Evolutionary conservation across 2,329 filamentous ascomycete genomes (phyloP).

Genomic region (Diplodia sapinea): DNA sequence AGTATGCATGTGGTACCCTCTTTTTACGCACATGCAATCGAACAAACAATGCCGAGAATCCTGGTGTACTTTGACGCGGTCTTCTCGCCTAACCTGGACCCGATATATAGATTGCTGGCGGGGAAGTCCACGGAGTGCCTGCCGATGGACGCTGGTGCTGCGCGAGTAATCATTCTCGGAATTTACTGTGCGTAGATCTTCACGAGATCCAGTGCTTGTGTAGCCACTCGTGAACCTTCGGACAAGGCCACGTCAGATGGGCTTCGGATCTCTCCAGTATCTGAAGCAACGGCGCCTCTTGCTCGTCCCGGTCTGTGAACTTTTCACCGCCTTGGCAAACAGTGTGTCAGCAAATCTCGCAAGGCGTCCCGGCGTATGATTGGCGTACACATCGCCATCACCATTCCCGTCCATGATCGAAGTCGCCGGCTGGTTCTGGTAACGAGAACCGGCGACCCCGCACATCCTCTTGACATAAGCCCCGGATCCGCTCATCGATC

Average conservation of each 20-base stretch:
- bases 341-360: not conserved
- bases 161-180: too few relatives aligned
- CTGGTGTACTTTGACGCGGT: too few relatives aligned
- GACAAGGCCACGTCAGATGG: constrained; percentile 14
- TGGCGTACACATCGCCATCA: constrained; percentile 13
- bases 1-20: too few relatives aligned
- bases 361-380: too few relatives aligned
- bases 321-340: constrained; percentile 42
- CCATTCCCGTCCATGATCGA: constrained; percentile 9
- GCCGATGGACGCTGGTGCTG: too few relatives aligned
- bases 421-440: not conserved
- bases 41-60: too few relatives aligned
- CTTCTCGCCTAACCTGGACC: too few relatives aligned
- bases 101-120: too few relatives aligned
- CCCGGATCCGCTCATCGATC: not conserved
- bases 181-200: too few relatives aligned
- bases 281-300: constrained; percentile 40
- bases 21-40: too few relatives aligned
- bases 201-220: not conserved
- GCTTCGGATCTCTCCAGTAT: constrained; percentile 38
- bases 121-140: too few relatives aligned
- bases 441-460: constrained; percentile 5
- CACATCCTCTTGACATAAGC: constrained; percentile 10
- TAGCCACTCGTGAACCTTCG: constrained; percentile 19
- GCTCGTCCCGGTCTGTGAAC: constrained; percentile 42